Evolutionary conservation across 495 filamentous ascomycete species (phyloP), one percentile per base, ranked within the genome.

Genomic region (Aspergillus avenaceus): DNA sequence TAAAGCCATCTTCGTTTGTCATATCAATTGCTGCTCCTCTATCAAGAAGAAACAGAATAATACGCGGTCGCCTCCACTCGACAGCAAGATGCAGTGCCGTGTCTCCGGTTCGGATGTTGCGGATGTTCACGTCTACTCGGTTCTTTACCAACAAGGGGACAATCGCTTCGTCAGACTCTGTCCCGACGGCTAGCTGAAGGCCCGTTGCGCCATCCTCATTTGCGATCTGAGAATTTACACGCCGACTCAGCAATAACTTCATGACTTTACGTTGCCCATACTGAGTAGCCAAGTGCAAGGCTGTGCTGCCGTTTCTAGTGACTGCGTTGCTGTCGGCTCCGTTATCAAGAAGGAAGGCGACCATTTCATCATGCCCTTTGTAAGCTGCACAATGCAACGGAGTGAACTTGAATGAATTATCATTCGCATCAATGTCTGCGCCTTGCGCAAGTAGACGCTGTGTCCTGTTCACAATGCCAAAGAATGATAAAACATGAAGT

Each of bases 361-460:
- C 58, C 58, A 74, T 72, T n/a, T 67, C 57, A 0, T 68, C 67
- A 25, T 74, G 47, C 2, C 74, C 72, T 8, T 41, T 59, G 28
- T 56, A 45, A 1, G 67, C 65, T 0, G 72, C 73, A 47, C 68
- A 71, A n/a, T 71, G 68, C 2, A 71, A 34, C 13, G 66, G 55
- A 0, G 61, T 65, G 0, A 66, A 2, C 2, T 55, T 45, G 0
- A 65, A 29, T 0, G 31, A 23, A 13, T 71, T 69, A 5, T 71
- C 61, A 0, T 40, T 32, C 0, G 34, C 47, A 34, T 69, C 46
- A 18, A 71, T 32, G 19, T 62, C 32, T 0, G 52, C 63, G 0
- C 67, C 65, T 38, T 72, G 61, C 1, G 58, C 59, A 27, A 72
- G 28, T 0, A 67, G 49, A 0, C 67, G 65, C 25, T 50, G 60